Conservation (phyloP, 1,284 basidiomycete genomes). For the Trametes sp. region DNA sequence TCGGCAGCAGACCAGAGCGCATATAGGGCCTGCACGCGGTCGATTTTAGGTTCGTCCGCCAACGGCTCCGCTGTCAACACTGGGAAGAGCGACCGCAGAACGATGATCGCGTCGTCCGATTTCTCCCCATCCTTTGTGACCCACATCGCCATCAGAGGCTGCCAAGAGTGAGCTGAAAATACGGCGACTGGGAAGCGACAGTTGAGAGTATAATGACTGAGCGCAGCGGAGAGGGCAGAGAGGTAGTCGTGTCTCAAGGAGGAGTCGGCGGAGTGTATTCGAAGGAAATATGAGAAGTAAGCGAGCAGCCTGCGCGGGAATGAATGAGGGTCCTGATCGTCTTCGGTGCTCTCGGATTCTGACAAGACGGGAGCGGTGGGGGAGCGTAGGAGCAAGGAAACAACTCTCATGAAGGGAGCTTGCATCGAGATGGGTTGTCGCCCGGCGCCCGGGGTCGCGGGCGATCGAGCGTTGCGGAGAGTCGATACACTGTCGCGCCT, state of each 20-base stretch:
- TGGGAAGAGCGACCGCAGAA: slow-evolving; percentile 76
- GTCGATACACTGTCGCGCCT: slow-evolving; percentile 12
- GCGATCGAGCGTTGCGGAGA: not conserved
- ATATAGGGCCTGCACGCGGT: slow-evolving; percentile 50
- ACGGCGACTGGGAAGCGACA: slow-evolving; percentile 60
- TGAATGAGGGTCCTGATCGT: slow-evolving; percentile 11
- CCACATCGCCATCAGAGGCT: slow-evolving; percentile 75
- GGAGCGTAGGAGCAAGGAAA: slow-evolving; percentile 72
- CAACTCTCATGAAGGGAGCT: slow-evolving; percentile 72
- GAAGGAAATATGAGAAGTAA: slow-evolving; percentile 69
- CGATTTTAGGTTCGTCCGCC: slow-evolving; percentile 1
- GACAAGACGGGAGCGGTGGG: slow-evolving; percentile 62
- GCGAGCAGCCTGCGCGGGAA: slow-evolving; percentile 23
- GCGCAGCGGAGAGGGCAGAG: slow-evolving; percentile 68
- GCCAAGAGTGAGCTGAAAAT: slow-evolving; percentile 71
- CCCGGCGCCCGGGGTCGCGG: slow-evolving; percentile 2
- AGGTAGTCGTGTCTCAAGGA: slow-evolving; percentile 81
- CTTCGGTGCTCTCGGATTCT: not conserved
- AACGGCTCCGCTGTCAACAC: slow-evolving; percentile 56
- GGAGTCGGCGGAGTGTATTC: slow-evolving; percentile 69
- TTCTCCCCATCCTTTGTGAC: slow-evolving; percentile 72
- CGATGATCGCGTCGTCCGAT: slow-evolving; percentile 73
- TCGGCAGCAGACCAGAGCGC: slow-evolving; percentile 62
- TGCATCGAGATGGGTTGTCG: slow-evolving; percentile 64
- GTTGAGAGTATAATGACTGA: slow-evolving; percentile 81